Evolutionary conservation across 169 alveolate species (phyloP), one percentile per base, ranked within the genome.

Genomic region (Babesia bigemina): DNA sequence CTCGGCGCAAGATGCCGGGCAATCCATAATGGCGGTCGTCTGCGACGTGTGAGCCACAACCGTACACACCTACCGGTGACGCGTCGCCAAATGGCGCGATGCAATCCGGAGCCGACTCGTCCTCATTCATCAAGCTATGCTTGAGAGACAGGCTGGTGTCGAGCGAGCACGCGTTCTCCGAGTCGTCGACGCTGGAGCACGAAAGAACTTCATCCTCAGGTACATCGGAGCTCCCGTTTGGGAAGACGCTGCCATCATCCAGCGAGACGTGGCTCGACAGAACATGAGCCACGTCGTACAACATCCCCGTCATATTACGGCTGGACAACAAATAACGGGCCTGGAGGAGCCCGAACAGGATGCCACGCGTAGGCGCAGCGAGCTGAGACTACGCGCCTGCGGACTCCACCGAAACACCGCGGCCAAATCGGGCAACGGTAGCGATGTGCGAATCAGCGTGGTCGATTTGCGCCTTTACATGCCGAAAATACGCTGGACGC

Each of bases 321-420:
- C 14, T 8, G 19, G 50, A 2, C 22, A 3, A 17, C 22, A 50
- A 22, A 29, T 0, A 29, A 36, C 24, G 39, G 39, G 3, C 16
- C 59, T 11, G 57, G 0, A 0, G 45, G 53, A 44, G 2, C 47
- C 39, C 2, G 7, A n/a, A 44, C 58, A 8, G 53, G 55, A 28
- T 26, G 76, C 57, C 66, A 67, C 76, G 58, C 47, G 56, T 11
- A 55, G 56, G 56, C 76, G 76, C 58, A 53, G 56, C 21, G 17
- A 50, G 21, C 74, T 45, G 29, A 36, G 4, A 28, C 14, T 61
- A 14, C 42, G 70, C 70, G 70, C 24, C 55, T 17, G 21, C n/a
- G 50, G 69, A 59, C 53, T 4, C 53, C 53, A 29, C 39, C 21
- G 53, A 59, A 59, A 26, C 47, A 59, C 50, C 6, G 14, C n/a